A percentile compares a stretch with the other conserved stretches of the same genome.
phyloP scores from a whole-genome alignment of 495 filamentous ascomycete species.

The Aspergillus biplanus region DNA sequence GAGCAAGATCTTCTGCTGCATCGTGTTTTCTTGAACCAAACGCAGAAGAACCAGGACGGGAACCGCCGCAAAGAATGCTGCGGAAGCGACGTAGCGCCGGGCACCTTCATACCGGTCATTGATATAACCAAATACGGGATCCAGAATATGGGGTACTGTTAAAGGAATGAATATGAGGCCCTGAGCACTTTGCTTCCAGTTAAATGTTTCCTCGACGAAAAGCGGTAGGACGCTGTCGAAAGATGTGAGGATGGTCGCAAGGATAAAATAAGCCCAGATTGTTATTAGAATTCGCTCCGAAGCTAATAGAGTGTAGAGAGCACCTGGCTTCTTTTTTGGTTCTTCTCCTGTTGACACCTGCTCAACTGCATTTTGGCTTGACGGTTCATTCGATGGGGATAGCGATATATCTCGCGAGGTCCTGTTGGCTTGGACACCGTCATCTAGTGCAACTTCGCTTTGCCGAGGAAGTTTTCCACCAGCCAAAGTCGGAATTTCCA shows the following conservation, averaged over 20 bases:
- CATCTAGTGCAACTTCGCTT: background rate
- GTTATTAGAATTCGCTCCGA: slow-evolving; percentile 60
- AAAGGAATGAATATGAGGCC: slow-evolving; percentile 75
- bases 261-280: slow-evolving; percentile 59
- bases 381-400: background rate
- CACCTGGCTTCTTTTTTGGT: slow-evolving; percentile 5
- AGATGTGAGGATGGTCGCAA: slow-evolving; percentile 43
- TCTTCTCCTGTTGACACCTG: background rate
- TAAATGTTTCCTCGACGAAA: slow-evolving; percentile 64
- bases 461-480: background rate
- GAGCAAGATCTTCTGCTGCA: slow-evolving; percentile 67
- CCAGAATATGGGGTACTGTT: slow-evolving; percentile 65
- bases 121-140: slow-evolving; percentile 66
- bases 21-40: slow-evolving; percentile 62
- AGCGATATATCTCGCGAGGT: background rate
- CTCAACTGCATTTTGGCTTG: background rate
- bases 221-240: slow-evolving; percentile 69
- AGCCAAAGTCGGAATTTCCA: background rate
- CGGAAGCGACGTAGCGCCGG: slow-evolving; percentile 61
- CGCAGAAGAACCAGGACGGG: slow-evolving; percentile 69
- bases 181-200: slow-evolving; percentile 70
- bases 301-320: slow-evolving; percentile 48
- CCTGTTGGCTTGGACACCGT: background rate
- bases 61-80: slow-evolving; percentile 62
- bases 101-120: slow-evolving; percentile 62